Evolutionary conservation across 805 yeast genomes (phyloP).

Genomic region (Lipomyces starkeyi): DNA sequence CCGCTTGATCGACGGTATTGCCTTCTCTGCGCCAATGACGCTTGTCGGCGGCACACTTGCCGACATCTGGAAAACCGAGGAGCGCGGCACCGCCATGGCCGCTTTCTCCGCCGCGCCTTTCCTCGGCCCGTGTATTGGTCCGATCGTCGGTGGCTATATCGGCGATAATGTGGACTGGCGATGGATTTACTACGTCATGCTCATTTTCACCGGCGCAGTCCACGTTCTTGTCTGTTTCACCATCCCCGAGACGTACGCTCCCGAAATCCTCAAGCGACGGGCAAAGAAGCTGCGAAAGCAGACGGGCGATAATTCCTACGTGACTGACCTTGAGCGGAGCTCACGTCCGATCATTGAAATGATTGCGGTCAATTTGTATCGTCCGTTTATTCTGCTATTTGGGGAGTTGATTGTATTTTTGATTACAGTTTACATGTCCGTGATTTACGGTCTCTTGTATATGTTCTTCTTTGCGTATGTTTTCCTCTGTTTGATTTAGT

Average conservation of each 20-base stretch:
- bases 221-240: conserved; percentile 53
- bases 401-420: conserved; percentile 54
- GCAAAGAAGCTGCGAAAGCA: conserved; percentile 58
- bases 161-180: conserved; percentile 68
- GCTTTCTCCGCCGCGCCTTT: conserved; percentile 69
- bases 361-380: conserved; percentile 66
- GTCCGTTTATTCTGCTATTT: conserved; percentile 74
- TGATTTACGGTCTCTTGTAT: conserved; percentile 57
- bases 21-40: conserved; percentile 75
- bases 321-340: conserved; percentile 71
- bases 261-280: conserved; percentile 56
- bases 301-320: conserved; percentile 57
- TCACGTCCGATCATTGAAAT: conserved; percentile 71
- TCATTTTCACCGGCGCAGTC: conserved; percentile 65
- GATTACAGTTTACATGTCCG: conserved; percentile 57
- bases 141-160: conserved; percentile 64
- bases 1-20: conserved; percentile 71
- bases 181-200: conserved; percentile 71
- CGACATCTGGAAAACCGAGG: conserved; percentile 66
- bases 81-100: conserved; percentile 73
- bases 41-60: conserved; percentile 80
- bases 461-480: conserved; percentile 62
- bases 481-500: not conserved
- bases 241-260: conserved; percentile 71
- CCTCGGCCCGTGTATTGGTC: conserved; percentile 64